Evolutionary conservation across 2,329 filamentous ascomycete genomes (phyloP).

Genomic region (Colletotrichum spaethianum): DNA sequence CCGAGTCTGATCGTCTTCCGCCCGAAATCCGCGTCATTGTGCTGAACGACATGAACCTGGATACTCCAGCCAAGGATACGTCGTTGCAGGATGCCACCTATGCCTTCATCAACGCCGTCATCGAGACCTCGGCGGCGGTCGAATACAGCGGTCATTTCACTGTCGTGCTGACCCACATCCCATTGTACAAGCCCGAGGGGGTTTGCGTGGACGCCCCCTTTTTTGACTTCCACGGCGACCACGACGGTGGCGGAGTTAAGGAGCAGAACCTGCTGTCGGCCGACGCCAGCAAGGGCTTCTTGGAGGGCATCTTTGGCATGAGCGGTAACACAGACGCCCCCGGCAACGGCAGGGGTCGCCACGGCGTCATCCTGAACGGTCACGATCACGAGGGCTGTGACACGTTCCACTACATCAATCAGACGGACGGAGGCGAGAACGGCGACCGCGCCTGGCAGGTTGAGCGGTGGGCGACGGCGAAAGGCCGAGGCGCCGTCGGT

Average conservation of each 20-base stretch:
- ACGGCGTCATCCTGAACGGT: slow-evolving; percentile 88
- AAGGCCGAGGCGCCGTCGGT: slow-evolving; percentile 56
- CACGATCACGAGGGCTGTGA: slow-evolving; percentile 98
- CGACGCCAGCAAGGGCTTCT: slow-evolving; percentile 79
- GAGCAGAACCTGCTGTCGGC: slow-evolving; percentile 93
- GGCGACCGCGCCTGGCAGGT: slow-evolving; percentile 66
- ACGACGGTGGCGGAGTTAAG: slow-evolving; percentile 77
- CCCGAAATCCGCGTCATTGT: slow-evolving; percentile 87
- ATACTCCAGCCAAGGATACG: slow-evolving; percentile 80
- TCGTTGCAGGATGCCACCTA: slow-evolving; percentile 84
- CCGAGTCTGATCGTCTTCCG: slow-evolving; percentile 61
- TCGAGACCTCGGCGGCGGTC: slow-evolving; percentile 73
- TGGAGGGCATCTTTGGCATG: slow-evolving; percentile 88
- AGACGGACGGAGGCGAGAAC: slow-evolving; percentile 60
- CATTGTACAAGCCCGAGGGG: slow-evolving; percentile 85
- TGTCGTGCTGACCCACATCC: slow-evolving; percentile 91
- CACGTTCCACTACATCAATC: slow-evolving; percentile 85
- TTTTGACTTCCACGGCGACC: slow-evolving; percentile 82
- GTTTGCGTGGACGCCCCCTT: slow-evolving; percentile 88
- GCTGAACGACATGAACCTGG: slow-evolving; percentile 94
- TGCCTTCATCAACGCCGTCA: slow-evolving; percentile 79
- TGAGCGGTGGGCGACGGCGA: slow-evolving; percentile 62
- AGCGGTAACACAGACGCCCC: slow-evolving; percentile 72
- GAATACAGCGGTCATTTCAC: slow-evolving; percentile 78
- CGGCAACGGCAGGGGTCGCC: slow-evolving; percentile 75